Evolutionary conservation across 306 rosid genomes (phyloP).

Genomic region (Herpetospermum pedunculosum): DNA sequence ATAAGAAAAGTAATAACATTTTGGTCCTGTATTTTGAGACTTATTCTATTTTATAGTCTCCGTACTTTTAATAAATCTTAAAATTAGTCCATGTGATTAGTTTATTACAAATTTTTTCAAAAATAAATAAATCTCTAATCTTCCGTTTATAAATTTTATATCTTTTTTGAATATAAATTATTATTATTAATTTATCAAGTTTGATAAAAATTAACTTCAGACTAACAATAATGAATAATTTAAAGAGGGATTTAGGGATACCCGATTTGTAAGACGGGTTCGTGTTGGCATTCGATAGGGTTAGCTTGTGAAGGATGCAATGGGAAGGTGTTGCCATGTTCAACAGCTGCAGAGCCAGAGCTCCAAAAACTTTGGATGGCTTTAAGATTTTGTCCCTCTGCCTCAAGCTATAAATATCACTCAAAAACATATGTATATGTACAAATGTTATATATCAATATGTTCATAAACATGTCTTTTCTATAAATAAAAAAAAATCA

Average conservation of each 20-base stretch:
- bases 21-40: too few species aligned
- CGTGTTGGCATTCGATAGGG: slow-evolving; percentile 37
- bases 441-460: neutral
- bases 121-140: too few species aligned
- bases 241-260: slow-evolving; percentile 11
- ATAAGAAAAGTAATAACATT: too few species aligned
- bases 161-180: too few species aligned
- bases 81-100: too few species aligned
- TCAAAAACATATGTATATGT: neutral
- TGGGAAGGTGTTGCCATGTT: slow-evolving; percentile 28
- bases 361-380: slow-evolving; percentile 55
- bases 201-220: too few species aligned
- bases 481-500: neutral
- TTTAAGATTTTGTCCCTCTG: slow-evolving; percentile 41
- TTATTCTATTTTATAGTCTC: too few species aligned
- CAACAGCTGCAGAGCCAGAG: slow-evolving; percentile 26
- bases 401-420: neutral
- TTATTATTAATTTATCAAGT: too few species aligned
- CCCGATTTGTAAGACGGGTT: slow-evolving; percentile 77
- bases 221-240: too few species aligned
- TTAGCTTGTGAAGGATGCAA: slow-evolving; percentile 42
- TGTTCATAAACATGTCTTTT: neutral
- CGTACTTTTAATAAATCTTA: too few species aligned
- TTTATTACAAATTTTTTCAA: too few species aligned
- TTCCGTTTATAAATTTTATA: too few species aligned